These are phyloP conservation scores for Sicyos baderoa DNA, from an alignment of 306 rosid species.

Conservation along the genomic window DNA sequence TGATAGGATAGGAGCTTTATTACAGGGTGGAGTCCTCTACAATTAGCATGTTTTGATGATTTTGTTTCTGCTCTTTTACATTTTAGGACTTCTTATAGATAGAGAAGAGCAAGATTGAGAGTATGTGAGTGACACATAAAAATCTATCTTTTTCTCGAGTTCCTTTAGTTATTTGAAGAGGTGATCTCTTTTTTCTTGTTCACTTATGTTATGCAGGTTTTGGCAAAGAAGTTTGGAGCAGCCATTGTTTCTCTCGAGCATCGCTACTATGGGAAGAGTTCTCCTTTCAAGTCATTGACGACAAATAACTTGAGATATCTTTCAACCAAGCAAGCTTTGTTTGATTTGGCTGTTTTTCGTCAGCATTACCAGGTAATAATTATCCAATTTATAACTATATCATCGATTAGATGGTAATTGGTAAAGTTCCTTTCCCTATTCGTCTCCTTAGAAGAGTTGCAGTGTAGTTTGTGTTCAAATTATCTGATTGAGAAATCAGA, in stretches of 20 bases:
- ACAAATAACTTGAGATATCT: constrained; percentile 76
- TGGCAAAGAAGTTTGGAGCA: constrained; percentile 92
- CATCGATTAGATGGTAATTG: background rate
- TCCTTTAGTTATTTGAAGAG: background rate
- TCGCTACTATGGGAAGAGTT: constrained; percentile 88
- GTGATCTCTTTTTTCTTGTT: constrained; percentile 8
- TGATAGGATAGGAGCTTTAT: too few species aligned
- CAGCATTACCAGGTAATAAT: constrained; percentile 66
- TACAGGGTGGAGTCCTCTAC: too few species aligned
- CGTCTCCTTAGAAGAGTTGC: too few species aligned
- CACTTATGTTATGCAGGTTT: constrained; percentile 39
- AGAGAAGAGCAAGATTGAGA: background rate
- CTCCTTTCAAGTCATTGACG: constrained; percentile 55
- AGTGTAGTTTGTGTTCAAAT: too few species aligned
- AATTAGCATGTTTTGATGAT: background rate
- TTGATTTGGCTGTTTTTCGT: constrained; percentile 78
- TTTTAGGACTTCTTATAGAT: background rate
- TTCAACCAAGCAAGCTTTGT: constrained; percentile 93
- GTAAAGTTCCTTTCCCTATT: background rate
- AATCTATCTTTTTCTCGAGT: background rate
- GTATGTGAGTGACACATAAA: background rate
- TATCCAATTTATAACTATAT: background rate
- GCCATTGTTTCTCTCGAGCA: constrained; percentile 92
- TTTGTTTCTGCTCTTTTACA: too few species aligned
- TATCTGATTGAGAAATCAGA: too few species aligned